Base-by-base conservation (phyloP, 73 alveolate species). In the Paramecium sexaurelia region DNA sequence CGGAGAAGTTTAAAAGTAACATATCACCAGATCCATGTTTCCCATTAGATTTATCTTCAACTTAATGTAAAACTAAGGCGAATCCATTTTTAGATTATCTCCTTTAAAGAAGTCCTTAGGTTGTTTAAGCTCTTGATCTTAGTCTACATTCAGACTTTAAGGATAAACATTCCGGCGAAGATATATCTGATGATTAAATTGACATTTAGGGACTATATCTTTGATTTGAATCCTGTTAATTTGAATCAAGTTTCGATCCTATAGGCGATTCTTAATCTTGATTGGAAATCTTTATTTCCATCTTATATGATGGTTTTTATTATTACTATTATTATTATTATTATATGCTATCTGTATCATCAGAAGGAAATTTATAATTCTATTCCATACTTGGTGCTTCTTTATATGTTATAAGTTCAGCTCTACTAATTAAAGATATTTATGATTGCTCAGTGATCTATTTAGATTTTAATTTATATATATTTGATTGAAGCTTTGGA, bases 401-500 rank as follows among this genome's bases (percentile, higher is more conserved):
- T 15, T 66, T 33, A 66, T 66, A 66, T 15, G 51, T 66, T 29
- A 66, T 29, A 32, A 66, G 45, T 22, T 66, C 84, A 32, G 84
- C 84, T 66, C 84, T 66, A 66, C 84, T 66, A 22, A 66, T 66
- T 22, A 66, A 6, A 13, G 84, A 66, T 5, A 66, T 29, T 66
- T 66, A 66, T 66, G 84, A 66, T 66, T 66, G 84, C 26, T 66
- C 84, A 24, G 84, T 66, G 24, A 32, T 27, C 45, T 66, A 27
- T 1, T 66, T 66, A 13, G 84, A 66, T 66, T 66, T 29, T 24
- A 32, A 11, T 66, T 66, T 66, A 66, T 4, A 66, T 10, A 66
- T 33, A 32, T 66, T 66, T 15, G 84, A 13, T 29, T 27, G 9
- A 20, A 66, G 20, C 4, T 66, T 66, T 1, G 84, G 84, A 32